Evolutionary conservation across 371 early-diverging fungal species (phyloP).

Genomic region (Circinella umbellata): DNA sequence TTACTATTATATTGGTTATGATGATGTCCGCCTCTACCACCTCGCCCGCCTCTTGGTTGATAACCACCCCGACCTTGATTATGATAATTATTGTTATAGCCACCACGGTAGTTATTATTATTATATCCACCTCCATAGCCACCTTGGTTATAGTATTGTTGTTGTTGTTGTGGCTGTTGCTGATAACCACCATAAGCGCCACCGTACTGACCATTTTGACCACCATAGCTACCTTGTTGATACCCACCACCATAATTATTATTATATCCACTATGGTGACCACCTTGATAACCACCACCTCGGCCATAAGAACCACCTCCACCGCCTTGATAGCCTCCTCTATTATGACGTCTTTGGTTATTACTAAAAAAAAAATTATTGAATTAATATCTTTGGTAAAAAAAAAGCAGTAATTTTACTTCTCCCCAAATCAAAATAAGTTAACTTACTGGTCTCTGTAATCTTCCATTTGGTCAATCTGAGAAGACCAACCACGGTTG

Average conservation of each 20-base stretch:
- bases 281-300: neutral
- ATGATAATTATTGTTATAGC: neutral
- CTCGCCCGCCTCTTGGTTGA: neutral
- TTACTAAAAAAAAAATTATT: too few relatives aligned
- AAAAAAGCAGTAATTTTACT: neutral
- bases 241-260: slow-evolving; percentile 15
- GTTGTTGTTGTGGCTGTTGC: neutral
- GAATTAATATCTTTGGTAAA: too few relatives aligned
- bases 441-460: slow-evolving; percentile 37
- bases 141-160: slow-evolving; percentile 6
- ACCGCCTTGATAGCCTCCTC: neutral
- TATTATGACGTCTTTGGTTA: slow-evolving; percentile 14
- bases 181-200: neutral
- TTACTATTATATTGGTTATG: too few relatives aligned
- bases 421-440: too few relatives aligned
- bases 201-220: neutral
- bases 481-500: slow-evolving; percentile 40
- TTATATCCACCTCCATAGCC: neutral
- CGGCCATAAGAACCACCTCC: neutral
- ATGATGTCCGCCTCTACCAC: neutral
- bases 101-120: slow-evolving; percentile 7
- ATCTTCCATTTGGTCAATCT: slow-evolving; percentile 51
- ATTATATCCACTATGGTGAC: neutral
- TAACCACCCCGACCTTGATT: neutral
- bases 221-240: slow-evolving; percentile 12